Evolutionary conservation across 176 grass and related monocot species (phyloP), one percentile per base, ranked within the genome.

Genomic region (Aegilops tauschii): DNA sequence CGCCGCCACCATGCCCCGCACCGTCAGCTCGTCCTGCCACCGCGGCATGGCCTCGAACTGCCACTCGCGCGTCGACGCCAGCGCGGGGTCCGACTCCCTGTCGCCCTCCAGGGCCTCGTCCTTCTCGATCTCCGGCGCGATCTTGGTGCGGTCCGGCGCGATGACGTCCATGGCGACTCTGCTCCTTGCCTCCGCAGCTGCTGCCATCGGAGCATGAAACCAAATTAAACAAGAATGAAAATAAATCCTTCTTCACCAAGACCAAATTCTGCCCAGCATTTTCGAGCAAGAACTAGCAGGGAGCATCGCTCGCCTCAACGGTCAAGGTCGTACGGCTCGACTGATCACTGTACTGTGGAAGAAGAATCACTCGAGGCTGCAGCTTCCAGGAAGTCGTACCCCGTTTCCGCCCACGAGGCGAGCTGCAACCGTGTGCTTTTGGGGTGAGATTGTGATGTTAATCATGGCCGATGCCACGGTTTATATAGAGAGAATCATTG

Each of bases 21-120:
- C 6, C 3, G 95, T 98, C 56, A 98, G 79, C 78, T 98, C 93
- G 73, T 90, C 88, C 8, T 77, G 80, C 96, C 96, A 98, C 44
- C 93, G 91, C 6, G n/a, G 74, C 36, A 95, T 23, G 58, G 59
- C 45, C 83, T 88, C 78, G 8, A 72, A 61, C 82, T 92, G 90
- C 11, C 35, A 8, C 9, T 65, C 76, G 7, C 37, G 66, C 6
- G 80, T 69, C 34, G 67, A 80, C 49, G 67, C 73, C 0, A 66
- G 82, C 78, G 49, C 71, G 0, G 89, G 68, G 66, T 87, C 90
- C 0, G 84, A 87, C 83, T 92, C 93, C 39, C 39, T 64, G 61
- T 93, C 90, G n/a, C 36, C 88, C 40, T 25, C 88, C 16, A 5
- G 56, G 9, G 54, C 44, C 5, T 61, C 86, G 27, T 67, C 25